Conservation (phyloP, 306 rosid genomes). For the Cercis canadensis region DNA sequence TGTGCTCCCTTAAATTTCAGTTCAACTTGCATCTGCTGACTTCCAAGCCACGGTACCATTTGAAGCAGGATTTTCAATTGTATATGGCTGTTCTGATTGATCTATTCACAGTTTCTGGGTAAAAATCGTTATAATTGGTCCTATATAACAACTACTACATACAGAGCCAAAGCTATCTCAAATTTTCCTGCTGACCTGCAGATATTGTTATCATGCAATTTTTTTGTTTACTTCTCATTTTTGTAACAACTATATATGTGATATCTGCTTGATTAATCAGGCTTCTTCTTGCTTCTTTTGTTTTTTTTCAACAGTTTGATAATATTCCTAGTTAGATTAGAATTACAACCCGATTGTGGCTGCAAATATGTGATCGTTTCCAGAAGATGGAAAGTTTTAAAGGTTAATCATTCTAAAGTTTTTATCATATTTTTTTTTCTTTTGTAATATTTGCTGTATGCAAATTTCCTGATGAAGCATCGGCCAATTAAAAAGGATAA, state of each 20-base stretch:
- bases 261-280: constrained; percentile 8
- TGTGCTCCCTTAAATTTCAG: constrained; percentile 9
- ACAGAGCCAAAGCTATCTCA: constrained; percentile 36
- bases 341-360: no score
- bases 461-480: no score
- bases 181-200: constrained; percentile 30
- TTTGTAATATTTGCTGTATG: no score
- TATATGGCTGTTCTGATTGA: constrained; percentile 48
- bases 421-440: no score
- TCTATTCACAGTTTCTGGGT: constrained; percentile 41
- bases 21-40: constrained; percentile 32
- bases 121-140: constrained; percentile 27
- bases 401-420: no score
- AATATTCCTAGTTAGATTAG: no score
- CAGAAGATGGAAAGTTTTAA: no score
- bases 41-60: constrained; percentile 32
- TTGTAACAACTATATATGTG: constrained; percentile 1
- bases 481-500: no score
- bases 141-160: constrained; percentile 38
- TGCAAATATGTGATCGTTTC: no score
- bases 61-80: constrained; percentile 47
- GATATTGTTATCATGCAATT: constrained; percentile 33
- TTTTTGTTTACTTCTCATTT: constrained; percentile 20
- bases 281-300: constrained; percentile 20
- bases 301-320: no score